A percentile compares a stretch with the other conserved stretches of the same genome.
Conservation (phyloP, 768 basidiomycete genomes). For the Calocera viscosa region DNA sequence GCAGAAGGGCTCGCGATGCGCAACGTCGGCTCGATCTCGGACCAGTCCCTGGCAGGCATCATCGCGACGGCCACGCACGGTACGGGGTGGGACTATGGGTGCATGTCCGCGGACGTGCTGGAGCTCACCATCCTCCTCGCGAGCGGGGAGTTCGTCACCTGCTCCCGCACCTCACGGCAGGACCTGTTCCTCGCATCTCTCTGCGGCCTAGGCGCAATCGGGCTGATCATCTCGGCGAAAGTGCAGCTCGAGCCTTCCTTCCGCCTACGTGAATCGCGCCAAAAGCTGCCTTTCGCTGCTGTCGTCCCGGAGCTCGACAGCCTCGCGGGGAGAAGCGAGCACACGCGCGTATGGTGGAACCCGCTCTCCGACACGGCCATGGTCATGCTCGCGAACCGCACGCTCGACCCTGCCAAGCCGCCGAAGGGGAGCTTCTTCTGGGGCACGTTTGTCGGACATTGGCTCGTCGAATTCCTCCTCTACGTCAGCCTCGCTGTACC, state of each 20-base stretch:
- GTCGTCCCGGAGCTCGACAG: conserved; percentile 44
- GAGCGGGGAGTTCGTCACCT: conserved; percentile 55
- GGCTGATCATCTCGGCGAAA: conserved; percentile 67
- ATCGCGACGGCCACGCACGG: conserved; percentile 94
- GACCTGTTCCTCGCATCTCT: conserved; percentile 83
- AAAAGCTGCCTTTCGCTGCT: conserved; percentile 48
- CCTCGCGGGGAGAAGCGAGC: conserved; percentile 55
- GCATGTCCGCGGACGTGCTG: conserved; percentile 71
- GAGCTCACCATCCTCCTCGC: conserved; percentile 66
- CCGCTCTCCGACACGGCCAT: conserved; percentile 63
- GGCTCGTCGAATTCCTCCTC: conserved; percentile 75
- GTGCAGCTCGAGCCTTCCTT: conserved; percentile 74
- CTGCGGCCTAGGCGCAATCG: conserved; percentile 84
- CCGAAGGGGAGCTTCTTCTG: conserved; percentile 45
- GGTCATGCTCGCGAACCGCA: conserved; percentile 61
- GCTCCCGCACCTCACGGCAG: conserved; percentile 46
- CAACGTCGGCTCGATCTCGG: conserved; percentile 91
- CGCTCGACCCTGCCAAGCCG: conserved; percentile 30
- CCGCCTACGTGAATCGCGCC: conserved; percentile 59
- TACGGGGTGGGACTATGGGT: conserved; percentile 63
- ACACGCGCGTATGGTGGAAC: conserved; percentile 94
- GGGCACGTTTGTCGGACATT: conserved; percentile 60
- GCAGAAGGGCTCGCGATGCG: conserved; percentile 66
- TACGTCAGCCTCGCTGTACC: conserved; percentile 59
- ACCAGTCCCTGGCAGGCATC: conserved; percentile 86